Evolutionary conservation across 371 early-diverging fungal species (phyloP), one percentile per base, ranked within the genome.

Genomic region (Catenaria anguillulae): DNA sequence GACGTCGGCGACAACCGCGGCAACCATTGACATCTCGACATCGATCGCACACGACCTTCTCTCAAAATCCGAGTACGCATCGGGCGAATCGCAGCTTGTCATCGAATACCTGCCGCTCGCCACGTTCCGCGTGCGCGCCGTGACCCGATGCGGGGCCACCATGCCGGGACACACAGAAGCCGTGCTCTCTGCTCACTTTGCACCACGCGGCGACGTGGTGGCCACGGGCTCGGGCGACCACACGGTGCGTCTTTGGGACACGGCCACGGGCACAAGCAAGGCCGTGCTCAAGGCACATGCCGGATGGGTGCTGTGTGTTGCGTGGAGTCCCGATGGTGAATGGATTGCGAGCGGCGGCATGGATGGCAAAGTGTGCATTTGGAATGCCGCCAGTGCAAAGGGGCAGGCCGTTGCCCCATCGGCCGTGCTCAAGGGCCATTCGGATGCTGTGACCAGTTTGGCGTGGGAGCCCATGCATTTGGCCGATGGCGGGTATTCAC

Each of bases 171-270:
- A 98, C 68, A 90, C 90, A 5, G 97, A 97, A 63, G 92, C 97
- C 0, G 84, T 98, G 24, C 76, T 95, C 23, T 81, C 83, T 12
- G 86, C 88, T 35, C 76, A 83, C 15, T 96, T 98, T 64, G 87
- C 86, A 66, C 93, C 98, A n/a, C 90, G 93, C 67, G 95, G 97
- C 8, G 68, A 75, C 6, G 82, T 86, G 73, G 73, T 96, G 62
- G 93, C 97, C 23, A 89, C 90, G 23, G 98, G 92, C 40, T 91
- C 93, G n/a, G 83, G 95, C 31, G 98, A 98, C 72, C 87, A 86
- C 0, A 93, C 92, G 2, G 92, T 96, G 34, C 84, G 95, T 50
- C 80, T 98, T 58, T 98, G 98, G 98, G 98, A 98, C 81, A 70
- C 95, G 64, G 82, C 84, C 65, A 95, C 95, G 0, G 92, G 92